Base-by-base conservation (phyloP, 1,284 basidiomycete genomes). In the Malassezia cuniculi region DNA sequence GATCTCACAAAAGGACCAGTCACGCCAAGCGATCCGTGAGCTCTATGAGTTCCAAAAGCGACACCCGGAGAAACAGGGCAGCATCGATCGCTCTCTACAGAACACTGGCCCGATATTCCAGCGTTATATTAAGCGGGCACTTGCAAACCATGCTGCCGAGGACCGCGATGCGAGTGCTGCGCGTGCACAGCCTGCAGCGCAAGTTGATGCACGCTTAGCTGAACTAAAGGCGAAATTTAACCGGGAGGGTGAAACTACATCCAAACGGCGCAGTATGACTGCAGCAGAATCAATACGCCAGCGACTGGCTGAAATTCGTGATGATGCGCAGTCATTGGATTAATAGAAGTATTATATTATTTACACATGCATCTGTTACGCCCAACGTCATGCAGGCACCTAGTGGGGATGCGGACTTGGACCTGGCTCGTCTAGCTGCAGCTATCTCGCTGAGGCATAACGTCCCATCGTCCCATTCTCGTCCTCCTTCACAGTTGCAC, bases 31-130 rank as follows among this genome's bases (percentile, higher is more conserved):
- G 4, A 89, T 99, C 43, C 87, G 85, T n/a, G 85, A 89, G 54
- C 71, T 99, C 27, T 86, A 95, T 64, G 80, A 87, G 31, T 95
- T 89, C 72, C 71, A 93, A 56, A 90, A 90, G 69, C 78, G 79
- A 20, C 79, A 94, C 60, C 90, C 89, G 0, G 81, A 85, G 52
- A 87, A 89, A 66, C 77, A 80, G 57, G 72, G 76, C 4, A 79
- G 81, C 42, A 84, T 94, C 12, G 83, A 68, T 37, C 55, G 57
- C 27, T 66, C 63, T 48, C 61, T 71, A 47, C 57, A 69, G 19
- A 66, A 62, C 17, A 71, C 70, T 1, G 70, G 70, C 1, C 66
- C 63, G 6, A 70, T 70, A 48, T 71, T 71, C 56, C 69, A 71
- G 44, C 43, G 59, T 0, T 71, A 70, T 49, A 66, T 71, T 37